Evolutionary conservation across 2,329 filamentous ascomycete species (phyloP).

Genomic region (Xylaria multiplex): DNA sequence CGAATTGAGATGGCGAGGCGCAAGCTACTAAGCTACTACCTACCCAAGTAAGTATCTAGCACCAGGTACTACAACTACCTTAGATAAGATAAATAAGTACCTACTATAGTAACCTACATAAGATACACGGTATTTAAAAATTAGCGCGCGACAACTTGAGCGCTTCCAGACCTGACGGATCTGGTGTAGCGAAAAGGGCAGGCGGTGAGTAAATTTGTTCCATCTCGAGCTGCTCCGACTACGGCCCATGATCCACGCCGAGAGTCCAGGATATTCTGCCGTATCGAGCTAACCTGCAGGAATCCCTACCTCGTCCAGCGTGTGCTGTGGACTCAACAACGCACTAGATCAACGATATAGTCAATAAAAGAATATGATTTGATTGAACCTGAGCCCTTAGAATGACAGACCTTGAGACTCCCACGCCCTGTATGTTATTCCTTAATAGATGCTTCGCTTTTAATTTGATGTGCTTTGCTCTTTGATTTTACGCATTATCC

Average conservation of each 20-base stretch:
- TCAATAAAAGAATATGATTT: slow-evolving; percentile 17
- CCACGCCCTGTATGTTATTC: slow-evolving; percentile 46
- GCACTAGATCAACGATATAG: background rate
- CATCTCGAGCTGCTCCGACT: slow-evolving; percentile 38
- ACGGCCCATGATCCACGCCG: slow-evolving; percentile 38
- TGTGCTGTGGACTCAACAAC: slow-evolving; percentile 16
- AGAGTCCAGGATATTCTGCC: slow-evolving; percentile 27
- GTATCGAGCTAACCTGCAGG: background rate
- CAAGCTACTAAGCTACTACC: background rate
- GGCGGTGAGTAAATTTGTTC: slow-evolving; percentile 35
- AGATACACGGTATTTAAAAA: background rate
- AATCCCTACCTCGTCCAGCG: slow-evolving; percentile 1
- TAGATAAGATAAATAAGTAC: background rate
- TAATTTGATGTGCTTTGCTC: slow-evolving; percentile 9
- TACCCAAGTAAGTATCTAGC: too few relatives aligned
- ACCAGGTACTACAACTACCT: background rate
- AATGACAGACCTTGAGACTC: slow-evolving; percentile 43
- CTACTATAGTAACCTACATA: too few relatives aligned
- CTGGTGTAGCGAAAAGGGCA: slow-evolving; percentile 17
- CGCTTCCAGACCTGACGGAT: background rate
- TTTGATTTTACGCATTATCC: slow-evolving; percentile 10
- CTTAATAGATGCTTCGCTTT: slow-evolving; percentile 20
- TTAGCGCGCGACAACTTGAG: background rate
- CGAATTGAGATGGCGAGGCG: background rate
- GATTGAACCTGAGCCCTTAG: slow-evolving; percentile 33